Percentiles rank a stretch among this genome's conserved stretches.
These are phyloP conservation scores for Lodderomyces elongisporus DNA, from an alignment of 1,139 yeast species.

Conservation along the genomic window DNA sequence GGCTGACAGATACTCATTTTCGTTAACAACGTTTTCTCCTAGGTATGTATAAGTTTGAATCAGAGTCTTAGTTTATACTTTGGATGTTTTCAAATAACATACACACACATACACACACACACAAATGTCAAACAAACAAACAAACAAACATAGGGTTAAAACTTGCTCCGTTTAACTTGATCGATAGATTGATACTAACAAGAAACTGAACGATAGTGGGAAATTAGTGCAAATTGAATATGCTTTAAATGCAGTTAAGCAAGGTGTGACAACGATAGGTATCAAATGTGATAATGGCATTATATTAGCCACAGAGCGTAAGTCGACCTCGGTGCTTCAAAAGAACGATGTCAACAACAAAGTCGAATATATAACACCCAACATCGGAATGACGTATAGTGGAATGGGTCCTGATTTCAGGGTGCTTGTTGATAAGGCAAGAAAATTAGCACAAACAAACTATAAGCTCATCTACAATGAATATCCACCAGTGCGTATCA, in stretches of 20 bases:
- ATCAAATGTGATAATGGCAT: constrained; percentile 96
- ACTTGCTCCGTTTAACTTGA: too few relatives aligned
- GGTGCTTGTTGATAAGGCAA: constrained; percentile 86
- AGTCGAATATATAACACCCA: constrained; percentile 83
- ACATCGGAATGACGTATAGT: constrained; percentile 92
- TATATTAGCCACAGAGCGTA: constrained; percentile 94
- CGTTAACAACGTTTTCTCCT: constrained; percentile 94
- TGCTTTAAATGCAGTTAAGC: constrained; percentile 95
- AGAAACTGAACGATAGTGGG: constrained; percentile 50
- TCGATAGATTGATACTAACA: constrained; percentile 4
- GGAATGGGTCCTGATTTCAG: constrained; percentile 99
- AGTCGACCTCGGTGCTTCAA: constrained; percentile 73
- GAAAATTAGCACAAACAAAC: constrained; percentile 88
- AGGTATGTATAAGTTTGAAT: constrained; percentile 65
- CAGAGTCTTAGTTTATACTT: too few relatives aligned
- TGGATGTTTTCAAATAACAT: too few relatives aligned
- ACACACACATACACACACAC: too few relatives aligned
- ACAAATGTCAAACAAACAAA: too few relatives aligned
- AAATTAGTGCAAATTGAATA: constrained; percentile 97
- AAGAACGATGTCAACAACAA: constrained; percentile 73
- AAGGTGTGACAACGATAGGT: constrained; percentile 95
- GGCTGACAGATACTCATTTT: constrained; percentile 98
- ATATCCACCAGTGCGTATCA: constrained; percentile 91
- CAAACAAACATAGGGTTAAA: too few relatives aligned
- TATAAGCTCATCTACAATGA: constrained; percentile 93